These are phyloP conservation scores for Spathaspora girioi DNA, from an alignment of 805 yeast genomes.

Conservation along the genomic window DNA sequence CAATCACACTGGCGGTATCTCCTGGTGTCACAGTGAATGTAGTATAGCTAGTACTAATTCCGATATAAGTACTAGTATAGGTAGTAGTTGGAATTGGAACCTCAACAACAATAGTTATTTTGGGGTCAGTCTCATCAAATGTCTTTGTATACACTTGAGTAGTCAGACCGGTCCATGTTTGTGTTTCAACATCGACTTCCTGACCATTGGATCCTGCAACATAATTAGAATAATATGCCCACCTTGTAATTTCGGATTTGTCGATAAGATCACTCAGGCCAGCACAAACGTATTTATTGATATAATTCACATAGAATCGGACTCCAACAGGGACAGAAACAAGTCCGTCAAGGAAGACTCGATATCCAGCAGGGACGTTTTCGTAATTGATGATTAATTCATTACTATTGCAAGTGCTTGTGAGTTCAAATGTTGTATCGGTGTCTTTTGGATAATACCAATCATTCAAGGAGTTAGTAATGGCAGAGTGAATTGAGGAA, in stretches of 20 bases:
- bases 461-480: slow-evolving; percentile 16
- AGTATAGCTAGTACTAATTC: too few relatives aligned
- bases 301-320: too few relatives aligned
- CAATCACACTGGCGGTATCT: slow-evolving; percentile 15
- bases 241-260: slow-evolving; percentile 9
- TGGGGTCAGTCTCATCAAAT: slow-evolving; percentile 11
- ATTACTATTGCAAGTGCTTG: slow-evolving; percentile 9
- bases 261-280: slow-evolving; percentile 2
- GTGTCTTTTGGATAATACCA: slow-evolving; percentile 14
- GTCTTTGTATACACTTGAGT: slow-evolving; percentile 17
- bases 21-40: slow-evolving; percentile 15
- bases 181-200: too few relatives aligned
- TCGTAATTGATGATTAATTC: slow-evolving; percentile 8
- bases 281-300: slow-evolving; percentile 10
- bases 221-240: slow-evolving; percentile 10
- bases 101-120: slow-evolving; percentile 19
- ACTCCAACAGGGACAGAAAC: too few relatives aligned
- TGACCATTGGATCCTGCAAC: too few relatives aligned
- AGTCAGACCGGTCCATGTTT: too few relatives aligned
- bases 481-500: slow-evolving; percentile 10
- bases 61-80: too few relatives aligned
- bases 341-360: slow-evolving; percentile 14
- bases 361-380: slow-evolving; percentile 21
- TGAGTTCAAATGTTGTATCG: not conserved
- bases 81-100: slow-evolving; percentile 17